These are phyloP conservation scores for Lactifluus hygrophoroides DNA, from an alignment of 768 basidiomycete genomes.

Conservation along the genomic window DNA sequence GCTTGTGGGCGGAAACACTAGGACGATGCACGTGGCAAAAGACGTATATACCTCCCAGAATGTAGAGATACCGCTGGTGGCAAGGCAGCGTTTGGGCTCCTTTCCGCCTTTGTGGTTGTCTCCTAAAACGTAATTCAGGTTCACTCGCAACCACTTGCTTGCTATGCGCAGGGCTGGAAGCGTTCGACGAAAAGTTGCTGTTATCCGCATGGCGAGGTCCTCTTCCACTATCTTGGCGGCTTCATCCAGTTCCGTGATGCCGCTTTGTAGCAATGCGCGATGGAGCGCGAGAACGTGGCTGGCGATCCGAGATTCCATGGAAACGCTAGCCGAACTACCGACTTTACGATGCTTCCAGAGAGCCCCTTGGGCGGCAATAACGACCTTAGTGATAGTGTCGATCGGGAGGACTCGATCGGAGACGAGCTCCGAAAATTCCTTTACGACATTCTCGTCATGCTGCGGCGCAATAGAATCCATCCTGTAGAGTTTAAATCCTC, in stretches of 20 bases:
- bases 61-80: conserved; percentile 32
- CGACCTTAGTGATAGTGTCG: conserved; percentile 66
- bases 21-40: conserved; percentile 53
- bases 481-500: conserved; percentile 27
- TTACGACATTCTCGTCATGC: conserved; percentile 40
- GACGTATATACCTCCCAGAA: conserved; percentile 71
- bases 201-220: conserved; percentile 74
- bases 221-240: conserved; percentile 45
- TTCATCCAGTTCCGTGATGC: conserved; percentile 50
- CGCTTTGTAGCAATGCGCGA: conserved; percentile 55
- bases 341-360: conserved; percentile 80
- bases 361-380: conserved; percentile 70
- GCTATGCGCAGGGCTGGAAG: conserved; percentile 82
- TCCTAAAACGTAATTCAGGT: conserved; percentile 32
- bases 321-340: conserved; percentile 35
- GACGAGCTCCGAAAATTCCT: conserved; percentile 53
- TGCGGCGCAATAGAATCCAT: conserved; percentile 40
- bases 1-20: conserved; percentile 57
- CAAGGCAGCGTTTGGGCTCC: conserved; percentile 21
- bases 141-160: conserved; percentile 81
- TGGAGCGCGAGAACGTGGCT: conserved; percentile 61
- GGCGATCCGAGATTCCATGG: conserved; percentile 57
- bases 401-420: conserved; percentile 61
- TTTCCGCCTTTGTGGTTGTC: conserved; percentile 13
- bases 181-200: conserved; percentile 76